Evolutionary conservation across 73 alveolate genomes (phyloP).

Genomic region (Tetrahymena thermophila): DNA sequence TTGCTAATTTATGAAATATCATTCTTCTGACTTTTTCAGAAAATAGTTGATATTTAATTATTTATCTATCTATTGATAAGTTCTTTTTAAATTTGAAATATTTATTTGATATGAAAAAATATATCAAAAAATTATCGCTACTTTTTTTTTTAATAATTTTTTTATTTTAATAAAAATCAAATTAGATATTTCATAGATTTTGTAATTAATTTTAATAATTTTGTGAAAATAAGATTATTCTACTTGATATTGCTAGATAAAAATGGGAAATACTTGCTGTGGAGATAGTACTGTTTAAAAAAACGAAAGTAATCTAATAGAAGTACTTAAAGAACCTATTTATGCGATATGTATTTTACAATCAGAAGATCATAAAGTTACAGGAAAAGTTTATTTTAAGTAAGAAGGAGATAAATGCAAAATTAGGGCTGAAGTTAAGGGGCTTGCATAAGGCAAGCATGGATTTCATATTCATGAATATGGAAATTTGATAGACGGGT

Average conservation of each 20-base stretch:
- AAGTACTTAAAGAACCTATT: not conserved
- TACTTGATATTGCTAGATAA: not conserved
- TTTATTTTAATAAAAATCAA: too few relatives aligned
- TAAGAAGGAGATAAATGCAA: conserved; percentile 58
- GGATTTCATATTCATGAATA: conserved; percentile 80
- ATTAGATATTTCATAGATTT: too few relatives aligned
- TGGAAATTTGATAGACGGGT: conserved; percentile 74
- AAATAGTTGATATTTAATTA: too few relatives aligned
- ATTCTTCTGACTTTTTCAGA: too few relatives aligned
- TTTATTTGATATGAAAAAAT: too few relatives aligned
- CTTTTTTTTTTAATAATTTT: too few relatives aligned
- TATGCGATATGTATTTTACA: conserved; percentile 13
- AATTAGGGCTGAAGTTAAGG: conserved; percentile 58
- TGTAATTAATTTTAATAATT: not conserved
- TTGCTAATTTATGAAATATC: too few relatives aligned
- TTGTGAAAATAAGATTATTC: not conserved
- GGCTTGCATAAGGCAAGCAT: conserved; percentile 60
- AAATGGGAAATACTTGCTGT: not conserved
- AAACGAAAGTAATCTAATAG: not conserved
- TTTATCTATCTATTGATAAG: too few relatives aligned
- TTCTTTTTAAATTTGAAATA: too few relatives aligned
- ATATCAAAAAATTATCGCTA: too few relatives aligned
- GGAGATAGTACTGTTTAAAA: not conserved
- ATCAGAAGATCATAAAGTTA: conserved; percentile 41
- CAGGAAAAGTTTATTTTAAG: conserved; percentile 53